A percentile compares a stretch with the other conserved stretches of the same genome.
These are phyloP conservation scores for Hypholoma fasciculare DNA, from an alignment of 768 basidiomycete genomes.

Conservation along the genomic window DNA sequence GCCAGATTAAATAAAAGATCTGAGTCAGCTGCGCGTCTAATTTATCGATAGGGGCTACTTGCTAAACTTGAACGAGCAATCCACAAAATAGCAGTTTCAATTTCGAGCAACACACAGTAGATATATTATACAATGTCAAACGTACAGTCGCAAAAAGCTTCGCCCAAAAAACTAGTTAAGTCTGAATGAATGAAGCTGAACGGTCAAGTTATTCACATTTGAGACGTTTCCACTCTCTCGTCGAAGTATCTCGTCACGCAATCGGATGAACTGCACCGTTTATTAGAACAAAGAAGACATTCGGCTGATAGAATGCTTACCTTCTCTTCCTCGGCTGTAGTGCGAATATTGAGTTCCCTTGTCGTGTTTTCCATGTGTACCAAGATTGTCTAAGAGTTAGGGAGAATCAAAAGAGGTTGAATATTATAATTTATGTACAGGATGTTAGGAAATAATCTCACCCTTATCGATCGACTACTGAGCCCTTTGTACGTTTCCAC, in stretches of 20 bases:
- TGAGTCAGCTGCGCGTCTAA: constrained; percentile 13
- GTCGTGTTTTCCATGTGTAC: constrained; percentile 68
- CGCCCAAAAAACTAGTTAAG: neutral
- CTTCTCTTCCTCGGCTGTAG: constrained; percentile 53
- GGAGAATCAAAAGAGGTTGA: neutral
- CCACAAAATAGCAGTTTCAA: too few species aligned
- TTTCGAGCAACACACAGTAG: too few species aligned
- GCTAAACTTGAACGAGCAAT: neutral
- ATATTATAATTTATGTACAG: too few species aligned
- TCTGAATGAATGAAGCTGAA: neutral
- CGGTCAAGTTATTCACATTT: too few species aligned
- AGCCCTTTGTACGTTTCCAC: constrained; percentile 54
- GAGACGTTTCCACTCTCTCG: neutral
- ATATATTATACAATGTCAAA: too few species aligned
- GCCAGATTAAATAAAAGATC: neutral
- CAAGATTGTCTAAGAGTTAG: constrained; percentile 52
- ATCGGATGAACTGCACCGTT: constrained; percentile 14
- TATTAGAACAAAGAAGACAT: neutral
- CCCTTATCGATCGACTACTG: constrained; percentile 65
- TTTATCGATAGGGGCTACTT: neutral
- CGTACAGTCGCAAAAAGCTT: too few species aligned
- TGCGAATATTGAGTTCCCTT: constrained; percentile 49
- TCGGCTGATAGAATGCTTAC: constrained; percentile 28
- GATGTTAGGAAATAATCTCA: constrained; percentile 23
- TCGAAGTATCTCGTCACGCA: constrained; percentile 15